Conservation (phyloP, 257 asterid species). For the Solanum tarapatanum region DNA sequence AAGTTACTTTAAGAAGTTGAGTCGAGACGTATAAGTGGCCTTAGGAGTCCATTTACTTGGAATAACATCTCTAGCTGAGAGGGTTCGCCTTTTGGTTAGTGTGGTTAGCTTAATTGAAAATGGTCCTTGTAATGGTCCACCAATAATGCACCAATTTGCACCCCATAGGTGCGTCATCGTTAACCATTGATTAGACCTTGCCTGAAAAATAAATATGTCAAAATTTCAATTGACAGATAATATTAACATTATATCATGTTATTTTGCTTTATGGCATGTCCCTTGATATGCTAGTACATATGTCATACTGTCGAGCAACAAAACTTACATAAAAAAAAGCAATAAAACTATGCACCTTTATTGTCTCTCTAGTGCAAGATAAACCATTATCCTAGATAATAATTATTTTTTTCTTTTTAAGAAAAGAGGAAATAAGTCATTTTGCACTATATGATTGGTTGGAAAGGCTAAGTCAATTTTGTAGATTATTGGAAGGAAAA, state of each 20-base stretch:
- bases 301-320: background rate
- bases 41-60: conserved; percentile 85
- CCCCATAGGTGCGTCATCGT: conserved; percentile 91
- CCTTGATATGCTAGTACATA: background rate
- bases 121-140: conserved; percentile 80
- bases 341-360: background rate
- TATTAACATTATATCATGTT: background rate
- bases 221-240: background rate
- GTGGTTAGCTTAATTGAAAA: conserved; percentile 77
- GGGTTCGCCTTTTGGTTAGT: conserved; percentile 37
- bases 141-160: conserved; percentile 79
- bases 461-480: background rate
- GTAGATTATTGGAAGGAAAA: background rate
- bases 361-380: background rate
- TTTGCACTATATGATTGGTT: background rate
- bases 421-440: background rate
- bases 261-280: background rate
- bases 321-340: background rate
- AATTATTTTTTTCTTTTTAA: too few species aligned
- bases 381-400: background rate
- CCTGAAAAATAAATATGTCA: background rate
- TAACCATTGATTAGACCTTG: conserved; percentile 67
- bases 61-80: conserved; percentile 76
- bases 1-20: conserved; percentile 37
- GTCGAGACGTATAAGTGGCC: conserved; percentile 91